These are phyloP conservation scores for Violaceomyces palustris DNA, from an alignment of 1,284 basidiomycete species.

Conservation along the genomic window DNA sequence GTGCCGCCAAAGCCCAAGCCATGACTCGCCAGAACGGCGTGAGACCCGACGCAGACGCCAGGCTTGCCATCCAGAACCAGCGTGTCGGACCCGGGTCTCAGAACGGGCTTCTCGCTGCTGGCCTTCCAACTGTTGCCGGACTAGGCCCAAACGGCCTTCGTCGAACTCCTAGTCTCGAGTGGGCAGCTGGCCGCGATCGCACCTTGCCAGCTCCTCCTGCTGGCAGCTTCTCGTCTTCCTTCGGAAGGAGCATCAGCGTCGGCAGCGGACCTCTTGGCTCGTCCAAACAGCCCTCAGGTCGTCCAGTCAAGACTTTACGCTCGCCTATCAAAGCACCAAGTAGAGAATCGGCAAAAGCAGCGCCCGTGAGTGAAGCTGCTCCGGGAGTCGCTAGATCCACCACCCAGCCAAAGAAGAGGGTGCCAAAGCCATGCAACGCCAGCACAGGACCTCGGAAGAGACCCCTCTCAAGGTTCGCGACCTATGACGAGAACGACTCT, in stretches of 20 bases:
- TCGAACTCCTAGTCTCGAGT: conserved; percentile 27
- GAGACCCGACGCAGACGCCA: conserved; percentile 23
- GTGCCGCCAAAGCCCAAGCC: conserved; percentile 30
- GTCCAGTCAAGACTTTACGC: conserved; percentile 7
- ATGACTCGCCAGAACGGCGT: conserved; percentile 2
- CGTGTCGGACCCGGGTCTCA: background rate
- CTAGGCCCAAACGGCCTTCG: conserved; percentile 9
- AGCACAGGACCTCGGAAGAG: too few relatives aligned
- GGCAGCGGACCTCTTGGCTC: too few relatives aligned
- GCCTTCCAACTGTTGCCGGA: background rate
- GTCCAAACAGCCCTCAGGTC: too few relatives aligned
- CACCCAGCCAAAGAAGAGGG: too few relatives aligned
- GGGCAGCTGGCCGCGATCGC: conserved; percentile 36
- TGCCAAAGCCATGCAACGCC: too few relatives aligned
- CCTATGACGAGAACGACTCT: background rate
- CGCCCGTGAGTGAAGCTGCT: too few relatives aligned
- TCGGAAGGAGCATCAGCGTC: background rate
- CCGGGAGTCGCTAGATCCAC: too few relatives aligned
- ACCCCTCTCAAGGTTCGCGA: too few relatives aligned
- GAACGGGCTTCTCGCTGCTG: background rate
- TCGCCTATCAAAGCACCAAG: conserved; percentile 12
- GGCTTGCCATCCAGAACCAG: conserved; percentile 21
- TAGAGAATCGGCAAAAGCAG: too few relatives aligned
- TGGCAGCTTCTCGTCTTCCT: conserved; percentile 1
- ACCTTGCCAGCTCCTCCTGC: background rate